phyloP scores from a whole-genome alignment of 148 eudicot genomes.

The Camellia granthamiana region DNA sequence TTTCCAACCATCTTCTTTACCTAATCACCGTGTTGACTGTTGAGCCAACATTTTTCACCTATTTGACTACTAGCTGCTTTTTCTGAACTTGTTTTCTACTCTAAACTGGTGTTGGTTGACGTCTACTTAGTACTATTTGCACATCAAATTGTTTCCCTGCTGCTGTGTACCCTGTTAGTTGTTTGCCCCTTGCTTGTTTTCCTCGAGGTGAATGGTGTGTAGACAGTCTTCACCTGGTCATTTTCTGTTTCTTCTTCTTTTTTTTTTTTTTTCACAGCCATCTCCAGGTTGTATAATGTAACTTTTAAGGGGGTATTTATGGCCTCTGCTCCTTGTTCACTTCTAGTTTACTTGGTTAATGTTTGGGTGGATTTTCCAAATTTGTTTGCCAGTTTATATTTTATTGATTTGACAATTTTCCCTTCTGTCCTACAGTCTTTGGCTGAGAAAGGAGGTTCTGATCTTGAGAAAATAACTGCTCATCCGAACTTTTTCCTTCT shows the following conservation, averaged over 20 bases:
- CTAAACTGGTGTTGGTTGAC: background rate
- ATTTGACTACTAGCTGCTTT: background rate
- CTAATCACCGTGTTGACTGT: background rate
- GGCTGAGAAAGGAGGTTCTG: conserved; percentile 94
- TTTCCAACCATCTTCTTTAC: background rate
- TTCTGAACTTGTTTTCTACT: background rate
- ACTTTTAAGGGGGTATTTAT: background rate
- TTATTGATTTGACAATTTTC: background rate
- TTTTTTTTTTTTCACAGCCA: background rate
- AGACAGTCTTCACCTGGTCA: background rate
- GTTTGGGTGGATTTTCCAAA: background rate
- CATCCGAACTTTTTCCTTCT: conserved; percentile 83
- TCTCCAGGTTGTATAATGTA: background rate
- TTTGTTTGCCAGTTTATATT: background rate
- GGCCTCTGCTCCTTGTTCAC: background rate
- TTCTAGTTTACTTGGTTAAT: background rate
- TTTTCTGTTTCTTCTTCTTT: background rate
- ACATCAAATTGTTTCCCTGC: conserved; percentile 1
- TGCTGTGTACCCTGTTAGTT: background rate
- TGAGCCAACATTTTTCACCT: background rate
- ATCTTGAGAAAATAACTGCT: conserved; percentile 72
- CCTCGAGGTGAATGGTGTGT: background rate
- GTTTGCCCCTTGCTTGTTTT: background rate
- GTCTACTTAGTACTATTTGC: background rate
- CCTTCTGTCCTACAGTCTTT: conserved; percentile 48